Evolutionary conservation across 164 flowering plant genomes (phyloP), one percentile per base, ranked within the genome.

Genomic region (Magnolia officinalis): DNA sequence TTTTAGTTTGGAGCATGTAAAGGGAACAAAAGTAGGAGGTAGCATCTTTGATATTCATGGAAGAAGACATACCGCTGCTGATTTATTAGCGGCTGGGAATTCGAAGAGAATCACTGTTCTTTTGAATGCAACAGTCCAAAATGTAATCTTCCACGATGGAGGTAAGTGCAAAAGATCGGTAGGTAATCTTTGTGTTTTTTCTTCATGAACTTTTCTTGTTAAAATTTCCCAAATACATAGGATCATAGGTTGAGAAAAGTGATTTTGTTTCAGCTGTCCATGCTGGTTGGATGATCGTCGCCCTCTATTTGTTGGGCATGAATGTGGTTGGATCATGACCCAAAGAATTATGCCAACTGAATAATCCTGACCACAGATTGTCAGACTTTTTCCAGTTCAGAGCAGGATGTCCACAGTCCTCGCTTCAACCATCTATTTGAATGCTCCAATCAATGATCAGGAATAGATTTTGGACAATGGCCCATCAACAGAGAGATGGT

Each of bases 1-100:
- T 7, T 85, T 69, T 64, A 84, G 76, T 59, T 76, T 81, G 71
- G 85, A 86, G 26, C 89, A 88, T 73, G 37, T 83, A 13, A 72
- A 80, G 29, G 90, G 90, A 75, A 85, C 68, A 45, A 76, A 76
- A 73, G 37, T 76, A 8, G 73, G 31, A 19, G 73, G 73, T 13
- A 69, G 59, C 18, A 76, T 55, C 18, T 67, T 68, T 49, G 78
- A 76, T 71, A 16, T 37, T 19, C 6, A 63, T 23, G 81, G 75
- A 23, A 81, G 50, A 67, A 79, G 84, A 63, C 82, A 82, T 68
- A 74, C 67, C 52, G 29, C 81, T 24, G 82, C 82, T 26, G 76
- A 78, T 68, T 50, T 78, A 5, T 72, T 78, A 19, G 45, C 14
- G 7, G 63, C 64, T 2, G 83, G 81, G 7, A 50, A 81, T 23